Evolutionary conservation across 1,284 basidiomycete genomes (phyloP).

Genomic region (Boletellus sp.): DNA sequence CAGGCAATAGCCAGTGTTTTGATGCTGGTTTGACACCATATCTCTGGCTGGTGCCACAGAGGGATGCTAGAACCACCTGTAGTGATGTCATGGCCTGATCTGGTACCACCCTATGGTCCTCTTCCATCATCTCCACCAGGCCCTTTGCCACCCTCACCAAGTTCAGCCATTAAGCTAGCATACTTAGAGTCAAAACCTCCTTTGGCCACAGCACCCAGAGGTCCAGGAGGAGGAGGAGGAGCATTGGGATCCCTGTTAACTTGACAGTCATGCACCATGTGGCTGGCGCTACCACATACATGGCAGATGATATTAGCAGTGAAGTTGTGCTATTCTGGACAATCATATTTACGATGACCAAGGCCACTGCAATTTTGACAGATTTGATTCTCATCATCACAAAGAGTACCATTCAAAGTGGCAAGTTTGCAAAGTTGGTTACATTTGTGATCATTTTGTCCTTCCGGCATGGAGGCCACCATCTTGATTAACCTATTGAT

Average conservation of each 20-base stretch:
- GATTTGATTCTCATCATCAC: conserved; percentile 98
- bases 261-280: conserved; percentile 96
- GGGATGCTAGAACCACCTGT: conserved; percentile 77
- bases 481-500: conserved; percentile 99
- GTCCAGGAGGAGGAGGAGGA: conserved; percentile 31
- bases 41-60: conserved; percentile 83
- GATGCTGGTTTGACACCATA: conserved; percentile 59
- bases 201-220: conserved; percentile 44
- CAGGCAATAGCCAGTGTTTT: conserved; percentile 51
- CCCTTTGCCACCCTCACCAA: conserved; percentile 80
- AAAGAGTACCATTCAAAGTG: conserved; percentile 95
- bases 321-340: conserved; percentile 93
- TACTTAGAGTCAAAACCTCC: conserved; percentile 95
- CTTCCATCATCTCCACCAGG: conserved; percentile 52
- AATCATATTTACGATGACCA: conserved; percentile 95
- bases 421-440: conserved; percentile 98
- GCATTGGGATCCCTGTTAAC: conserved; percentile 78
- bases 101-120: conserved; percentile 58
- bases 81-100: conserved; percentile 68
- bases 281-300: conserved; percentile 89
- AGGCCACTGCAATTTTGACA: conserved; percentile 97
- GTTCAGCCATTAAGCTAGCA: conserved; percentile 94
- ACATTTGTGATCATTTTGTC: conserved; percentile 98
- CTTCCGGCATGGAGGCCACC: conserved; percentile 96
- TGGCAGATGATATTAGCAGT: conserved; percentile 97